These are phyloP conservation scores for Colletotrichum lupini DNA, from an alignment of 2,329 filamentous ascomycete genomes.

Conservation along the genomic window DNA sequence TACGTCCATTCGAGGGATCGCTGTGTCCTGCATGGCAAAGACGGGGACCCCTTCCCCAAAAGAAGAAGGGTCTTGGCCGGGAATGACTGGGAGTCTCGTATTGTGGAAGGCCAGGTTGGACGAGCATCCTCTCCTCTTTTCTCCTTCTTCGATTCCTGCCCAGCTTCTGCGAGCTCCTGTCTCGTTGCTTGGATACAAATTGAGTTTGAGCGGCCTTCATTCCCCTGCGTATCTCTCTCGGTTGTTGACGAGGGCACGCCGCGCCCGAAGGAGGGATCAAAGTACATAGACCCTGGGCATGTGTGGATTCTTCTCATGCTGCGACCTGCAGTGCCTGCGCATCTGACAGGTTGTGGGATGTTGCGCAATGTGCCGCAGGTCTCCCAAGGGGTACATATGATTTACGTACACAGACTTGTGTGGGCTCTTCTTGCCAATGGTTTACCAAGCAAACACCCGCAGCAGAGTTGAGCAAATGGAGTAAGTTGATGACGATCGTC, in stretches of 20 bases:
- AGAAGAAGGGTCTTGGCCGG: background rate
- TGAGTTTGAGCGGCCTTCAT: constrained; percentile 11
- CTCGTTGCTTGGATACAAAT: background rate
- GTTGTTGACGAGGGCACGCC: background rate
- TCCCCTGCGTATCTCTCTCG: background rate
- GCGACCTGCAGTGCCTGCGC: constrained; percentile 3
- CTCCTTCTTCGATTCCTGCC: background rate
- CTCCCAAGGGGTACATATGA: constrained; percentile 13
- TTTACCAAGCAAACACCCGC: background rate
- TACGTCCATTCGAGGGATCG: background rate
- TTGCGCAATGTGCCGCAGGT: constrained; percentile 6
- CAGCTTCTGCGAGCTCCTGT: background rate
- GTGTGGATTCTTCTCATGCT: constrained; percentile 3
- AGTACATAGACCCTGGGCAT: background rate
- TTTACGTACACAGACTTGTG: constrained; percentile 6
- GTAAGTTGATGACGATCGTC: constrained; percentile 1
- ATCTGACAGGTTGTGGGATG: constrained; percentile 17
- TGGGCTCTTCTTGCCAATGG: constrained; percentile 11
- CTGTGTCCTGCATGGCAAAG: background rate
- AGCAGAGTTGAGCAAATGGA: background rate
- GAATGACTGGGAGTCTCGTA: background rate
- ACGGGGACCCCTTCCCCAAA: background rate
- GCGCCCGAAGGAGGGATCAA: background rate
- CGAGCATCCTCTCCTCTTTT: background rate
- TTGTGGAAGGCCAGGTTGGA: too few species aligned